phyloP scores from a whole-genome alignment of 805 yeast species.

The Metschnikowia reukaufii region DNA sequence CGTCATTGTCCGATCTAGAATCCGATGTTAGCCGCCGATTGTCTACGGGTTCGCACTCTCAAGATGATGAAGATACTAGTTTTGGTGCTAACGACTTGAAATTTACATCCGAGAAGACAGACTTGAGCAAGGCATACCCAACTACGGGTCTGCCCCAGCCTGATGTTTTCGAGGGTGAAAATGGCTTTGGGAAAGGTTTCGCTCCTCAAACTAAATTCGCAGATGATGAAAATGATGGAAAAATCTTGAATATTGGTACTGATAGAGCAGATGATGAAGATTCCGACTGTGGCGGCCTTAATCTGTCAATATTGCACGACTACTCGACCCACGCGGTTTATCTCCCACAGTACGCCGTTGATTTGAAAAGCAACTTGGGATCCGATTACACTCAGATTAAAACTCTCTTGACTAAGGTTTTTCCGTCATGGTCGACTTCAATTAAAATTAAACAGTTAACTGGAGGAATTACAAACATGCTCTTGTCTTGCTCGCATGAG shows the following conservation, averaged over 20 bases:
- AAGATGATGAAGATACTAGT: slow-evolving; percentile 13
- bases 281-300: background rate
- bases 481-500: slow-evolving; percentile 44
- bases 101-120: background rate
- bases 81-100: background rate
- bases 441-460: slow-evolving; percentile 47
- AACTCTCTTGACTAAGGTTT: slow-evolving; percentile 40
- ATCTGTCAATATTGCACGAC: slow-evolving; percentile 19
- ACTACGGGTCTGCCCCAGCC: background rate
- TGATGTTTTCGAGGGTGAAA: background rate
- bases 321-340: slow-evolving; percentile 51
- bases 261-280: slow-evolving; percentile 1
- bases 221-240: background rate
- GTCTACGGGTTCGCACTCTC: slow-evolving; percentile 14
- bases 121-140: background rate
- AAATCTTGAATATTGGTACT: slow-evolving; percentile 1
- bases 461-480: slow-evolving; percentile 67
- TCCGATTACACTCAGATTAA: slow-evolving; percentile 39
- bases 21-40: slow-evolving; percentile 17
- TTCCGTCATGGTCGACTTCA: slow-evolving; percentile 42
- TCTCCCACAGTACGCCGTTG: slow-evolving; percentile 44
- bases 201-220: background rate
- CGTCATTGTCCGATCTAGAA: slow-evolving; percentile 38
- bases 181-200: background rate
- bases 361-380: slow-evolving; percentile 36